Evolutionary conservation across 1,284 basidiomycete genomes (phyloP), one percentile per base, ranked within the genome.

Genomic region (Ustilago tritici): DNA sequence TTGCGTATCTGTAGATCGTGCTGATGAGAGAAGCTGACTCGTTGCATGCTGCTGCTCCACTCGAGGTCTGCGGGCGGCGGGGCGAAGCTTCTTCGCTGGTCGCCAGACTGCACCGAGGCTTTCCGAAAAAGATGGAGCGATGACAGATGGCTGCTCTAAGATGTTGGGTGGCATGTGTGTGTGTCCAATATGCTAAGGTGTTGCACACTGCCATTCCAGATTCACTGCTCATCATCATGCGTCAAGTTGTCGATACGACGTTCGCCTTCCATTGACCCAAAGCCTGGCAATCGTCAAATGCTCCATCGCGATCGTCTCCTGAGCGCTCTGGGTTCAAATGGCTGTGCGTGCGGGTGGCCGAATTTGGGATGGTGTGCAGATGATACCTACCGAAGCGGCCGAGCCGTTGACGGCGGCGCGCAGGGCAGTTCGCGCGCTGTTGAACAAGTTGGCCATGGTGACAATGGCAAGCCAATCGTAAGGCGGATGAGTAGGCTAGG

Each of bases 381-480:
- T 50, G 49, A 70, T 66, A 77, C 75, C 70, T 77, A 77, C 75
- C 70, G 75, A 77, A 56, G 70, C 75, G 43, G 75, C 66, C 61
- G 75, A 67, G 67, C 75, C 75, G 59, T 74, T 78, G 61, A 68
- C 65, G 66, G 70, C 70, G 60, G 70, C 68, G 55, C 76, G 71
- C 68, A 78, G 70, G n/a, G 76, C 76, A 35, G 67, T 65, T 56
- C 76, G 67, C 54, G 76, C 76, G 55, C 67, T 70, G 76, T 74
- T 78, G 76, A 78, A 69, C 71, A 78, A 65, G 71, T 68, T 74
- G 62, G 76, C 71, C 76, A 78, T 78, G 32, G 38, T 68, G 60
- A 61, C 17, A 11, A 59, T 68, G 70, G 63, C 66, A 41, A 63
- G 28, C 50, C 61, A 56, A 55, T 67, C 53, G 57, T 10, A 19